These are phyloP conservation scores for Pyracantha coccinea DNA, from an alignment of 331 rosid species.

Conservation along the genomic window DNA sequence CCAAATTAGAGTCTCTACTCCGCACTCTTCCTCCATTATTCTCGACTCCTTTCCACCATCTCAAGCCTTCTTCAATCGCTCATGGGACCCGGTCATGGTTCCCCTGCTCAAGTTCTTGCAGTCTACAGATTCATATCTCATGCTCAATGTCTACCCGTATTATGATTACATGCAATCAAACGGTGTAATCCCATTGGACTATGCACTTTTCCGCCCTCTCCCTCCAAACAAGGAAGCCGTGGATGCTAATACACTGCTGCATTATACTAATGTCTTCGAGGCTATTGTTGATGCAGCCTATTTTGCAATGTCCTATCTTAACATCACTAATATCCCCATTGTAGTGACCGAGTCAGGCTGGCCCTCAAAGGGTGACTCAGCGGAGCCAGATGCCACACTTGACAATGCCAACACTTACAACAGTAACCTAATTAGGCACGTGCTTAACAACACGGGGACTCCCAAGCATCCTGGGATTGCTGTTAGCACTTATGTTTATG, in stretches of 20 bases:
- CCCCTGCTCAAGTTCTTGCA: conserved; percentile 80
- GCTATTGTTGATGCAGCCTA: conserved; percentile 91
- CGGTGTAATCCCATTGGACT: conserved; percentile 76
- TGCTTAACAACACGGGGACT: conserved; percentile 83
- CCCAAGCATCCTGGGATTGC: conserved; percentile 89
- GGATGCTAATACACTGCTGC: conserved; percentile 82
- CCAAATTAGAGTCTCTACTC: conserved; percentile 81
- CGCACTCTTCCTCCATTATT: conserved; percentile 77
- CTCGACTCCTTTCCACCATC: conserved; percentile 96
- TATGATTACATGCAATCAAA: conserved; percentile 82
- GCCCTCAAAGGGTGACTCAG: conserved; percentile 85
- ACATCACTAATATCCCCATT: conserved; percentile 67
- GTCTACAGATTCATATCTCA: conserved; percentile 70
- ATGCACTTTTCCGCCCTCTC: conserved; percentile 82
- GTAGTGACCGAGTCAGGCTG: conserved; percentile 89
- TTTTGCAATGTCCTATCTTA: conserved; percentile 79
- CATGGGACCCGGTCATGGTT: conserved; percentile 87
- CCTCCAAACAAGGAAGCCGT: conserved; percentile 96
- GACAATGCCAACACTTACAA: conserved; percentile 89
- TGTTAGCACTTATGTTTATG: conserved; percentile 82
- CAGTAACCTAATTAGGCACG: conserved; percentile 86
- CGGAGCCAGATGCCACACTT: conserved; percentile 66
- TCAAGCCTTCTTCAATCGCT: conserved; percentile 84
- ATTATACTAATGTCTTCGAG: conserved; percentile 89
- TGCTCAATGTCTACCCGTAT: conserved; percentile 89